Evolutionary conservation across 345 rosid species (phyloP), one percentile per base, ranked within the genome.

Genomic region (Excoecaria cochinchinensis): DNA sequence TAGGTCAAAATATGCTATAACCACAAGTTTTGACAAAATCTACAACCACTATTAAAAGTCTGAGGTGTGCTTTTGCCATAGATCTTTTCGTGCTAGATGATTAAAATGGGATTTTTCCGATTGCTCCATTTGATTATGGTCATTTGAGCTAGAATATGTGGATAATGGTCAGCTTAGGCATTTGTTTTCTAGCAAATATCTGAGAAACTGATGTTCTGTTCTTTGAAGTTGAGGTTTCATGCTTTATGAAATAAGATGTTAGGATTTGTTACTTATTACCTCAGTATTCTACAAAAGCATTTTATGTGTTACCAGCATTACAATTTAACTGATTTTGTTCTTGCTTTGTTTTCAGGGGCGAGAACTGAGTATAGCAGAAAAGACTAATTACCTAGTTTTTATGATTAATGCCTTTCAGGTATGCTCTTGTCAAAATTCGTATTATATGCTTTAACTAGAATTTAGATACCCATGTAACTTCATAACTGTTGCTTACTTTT

Each of bases 321-420:
- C 42, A 12, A 42, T 22, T 64, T 60, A 38, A 73, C 62, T 67
- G 67, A 64, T n/a, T 17, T 0, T 79, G 16, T 74, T 70, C 40
- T 52, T 36, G 15, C 70, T 77, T 15, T 70, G 70, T 64, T 56
- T 88, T 82, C 76, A 95, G 99, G 99, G 93, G 82, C 89, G 91
- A 80, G 93, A 89, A 25, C 81, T 95, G 78, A 89, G 78, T 67
- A 91, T 87, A 78, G 87, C 96, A 5, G 99, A 95, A 90, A 95
- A 90, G 91, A 91, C 90, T 1, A 95, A 95, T 78, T 93, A 95
- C 88, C 76, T 95, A 74, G 93, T 95, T 82, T 93, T 95, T 83
- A 88, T 95, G 96, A 93, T 95, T 78, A 91, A 95, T 81, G 96
- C 97, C 59, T 95, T 95, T 80, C 99, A 93, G 99, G 99, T 95